A percentile compares a stretch with the other conserved stretches of the same genome.
phyloP scores from a whole-genome alignment of 2,329 filamentous ascomycete species.

The Leptodontidium sp. region DNA sequence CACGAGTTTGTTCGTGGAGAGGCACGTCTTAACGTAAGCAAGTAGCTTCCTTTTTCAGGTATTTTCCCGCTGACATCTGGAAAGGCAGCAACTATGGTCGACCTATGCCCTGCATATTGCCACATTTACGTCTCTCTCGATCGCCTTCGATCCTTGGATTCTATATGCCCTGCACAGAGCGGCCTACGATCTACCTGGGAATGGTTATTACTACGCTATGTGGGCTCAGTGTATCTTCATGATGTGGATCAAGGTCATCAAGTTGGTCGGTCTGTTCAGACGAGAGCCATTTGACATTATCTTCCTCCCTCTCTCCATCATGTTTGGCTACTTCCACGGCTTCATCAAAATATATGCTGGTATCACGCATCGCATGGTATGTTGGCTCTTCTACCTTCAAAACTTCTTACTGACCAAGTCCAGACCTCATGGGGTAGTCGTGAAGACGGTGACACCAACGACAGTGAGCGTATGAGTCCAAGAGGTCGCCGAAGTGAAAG shows the following conservation, averaged over 20 bases:
- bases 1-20: conserved; percentile 85
- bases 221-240: conserved; percentile 75
- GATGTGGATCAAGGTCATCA: conserved; percentile 90
- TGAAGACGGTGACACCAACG: conserved; percentile 87
- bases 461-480: conserved; percentile 64
- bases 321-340: conserved; percentile 94
- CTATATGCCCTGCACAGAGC: conserved; percentile 75
- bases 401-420: conserved; percentile 28
- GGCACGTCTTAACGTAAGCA: conserved; percentile 85
- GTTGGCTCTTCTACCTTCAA: conserved; percentile 46
- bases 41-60: neutral
- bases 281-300: conserved; percentile 83
- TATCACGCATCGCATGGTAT: conserved; percentile 82
- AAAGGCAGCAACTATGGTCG: conserved; percentile 89
- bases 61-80: conserved; percentile 31
- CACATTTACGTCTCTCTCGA: conserved; percentile 88
- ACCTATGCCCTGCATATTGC: conserved; percentile 93
- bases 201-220: conserved; percentile 62
- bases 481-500: conserved; percentile 46
- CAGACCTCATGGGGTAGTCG: conserved; percentile 97
- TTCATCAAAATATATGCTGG: conserved; percentile 91
- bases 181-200: conserved; percentile 65
- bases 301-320: conserved; percentile 82
- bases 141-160: conserved; percentile 78
- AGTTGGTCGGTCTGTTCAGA: conserved; percentile 85